Base-by-base conservation (phyloP, 2,329 filamentous ascomycete genomes). In the Colletotrichum sp. region DNA sequence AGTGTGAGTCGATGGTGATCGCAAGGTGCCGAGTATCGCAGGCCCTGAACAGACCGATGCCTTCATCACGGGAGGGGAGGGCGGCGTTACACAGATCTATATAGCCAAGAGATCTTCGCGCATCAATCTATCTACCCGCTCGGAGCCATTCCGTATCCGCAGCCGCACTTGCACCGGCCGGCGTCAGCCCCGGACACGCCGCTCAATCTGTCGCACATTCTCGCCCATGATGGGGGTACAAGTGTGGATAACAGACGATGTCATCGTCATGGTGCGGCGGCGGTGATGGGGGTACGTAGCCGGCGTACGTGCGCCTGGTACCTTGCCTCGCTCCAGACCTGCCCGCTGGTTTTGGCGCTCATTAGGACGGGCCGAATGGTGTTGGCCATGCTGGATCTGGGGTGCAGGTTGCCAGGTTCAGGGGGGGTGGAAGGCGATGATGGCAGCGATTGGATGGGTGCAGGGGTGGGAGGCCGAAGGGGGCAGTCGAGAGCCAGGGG, bases 151-250 rank as follows among this genome's bases (percentile, higher is more conserved):
- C 36, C 57, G 55, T 52, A 70, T 26, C 34, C 67, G 55, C 36
- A 67, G 21, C 34, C 34, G 61, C 28, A n/a, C 18, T 55, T 34
- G 32, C 24, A 52, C 18, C 32, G 21, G 32, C 67, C 32, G 52
- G 32, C 30, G 39, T 18, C 7, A 52, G 24, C 32, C 34, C 60
- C 52, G 61, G 67, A 66, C 26, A 32, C 16, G 63, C 61, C 69
- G 69, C 64, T 72, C 26, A 68, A 75, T 75, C 61, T 75, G 57
- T 75, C 73, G 73, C 69, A 21, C 34, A 71, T 64, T 64, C 59
- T 39, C 28, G 24, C 15, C 12, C 34, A 18, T 26, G 21, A 48
- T 48, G 18, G 15, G 63, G 24, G 32, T 34, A 67, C 43, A 21
- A 32, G 57, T 60, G 73, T 68, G 73, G 73, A 59, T 72, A 67